A percentile compares a stretch with the other conserved stretches of the same genome.
phyloP scores from a whole-genome alignment of 352 stramenopile genomes.

The Phytophthora europaea region DNA sequence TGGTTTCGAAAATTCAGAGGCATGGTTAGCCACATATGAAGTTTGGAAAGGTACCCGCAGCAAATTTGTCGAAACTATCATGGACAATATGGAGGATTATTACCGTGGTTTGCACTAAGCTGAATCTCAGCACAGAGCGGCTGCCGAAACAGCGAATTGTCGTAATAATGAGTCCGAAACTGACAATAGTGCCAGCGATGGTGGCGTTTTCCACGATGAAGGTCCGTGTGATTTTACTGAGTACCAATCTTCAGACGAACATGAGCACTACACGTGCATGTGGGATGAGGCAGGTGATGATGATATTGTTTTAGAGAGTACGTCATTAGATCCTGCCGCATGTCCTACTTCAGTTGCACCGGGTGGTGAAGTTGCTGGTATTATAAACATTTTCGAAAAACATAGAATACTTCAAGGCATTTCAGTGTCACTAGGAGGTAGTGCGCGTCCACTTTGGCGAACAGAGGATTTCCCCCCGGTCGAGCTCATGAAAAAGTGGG shows the following conservation, averaged over 20 bases:
- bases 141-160: background rate
- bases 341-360: background rate
- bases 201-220: background rate
- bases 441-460: background rate
- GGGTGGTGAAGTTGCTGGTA: background rate
- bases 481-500: background rate
- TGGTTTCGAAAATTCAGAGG: background rate
- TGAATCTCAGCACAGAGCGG: background rate
- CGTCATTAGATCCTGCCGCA: background rate
- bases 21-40: background rate
- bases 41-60: background rate
- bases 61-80: background rate
- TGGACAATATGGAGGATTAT: slow-evolving; percentile 13
- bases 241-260: background rate
- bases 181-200: background rate
- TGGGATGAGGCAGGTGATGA: background rate
- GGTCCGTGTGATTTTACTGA: background rate
- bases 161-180: background rate
- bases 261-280: background rate
- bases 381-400: background rate
- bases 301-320: background rate
- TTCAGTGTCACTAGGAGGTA: background rate
- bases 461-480: background rate
- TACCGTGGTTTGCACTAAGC: background rate
- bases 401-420: background rate